Percentiles rank a stretch among this genome's conserved stretches.
phyloP scores from a whole-genome alignment of 345 rosid species.

The Gossypium rotundifolium region DNA sequence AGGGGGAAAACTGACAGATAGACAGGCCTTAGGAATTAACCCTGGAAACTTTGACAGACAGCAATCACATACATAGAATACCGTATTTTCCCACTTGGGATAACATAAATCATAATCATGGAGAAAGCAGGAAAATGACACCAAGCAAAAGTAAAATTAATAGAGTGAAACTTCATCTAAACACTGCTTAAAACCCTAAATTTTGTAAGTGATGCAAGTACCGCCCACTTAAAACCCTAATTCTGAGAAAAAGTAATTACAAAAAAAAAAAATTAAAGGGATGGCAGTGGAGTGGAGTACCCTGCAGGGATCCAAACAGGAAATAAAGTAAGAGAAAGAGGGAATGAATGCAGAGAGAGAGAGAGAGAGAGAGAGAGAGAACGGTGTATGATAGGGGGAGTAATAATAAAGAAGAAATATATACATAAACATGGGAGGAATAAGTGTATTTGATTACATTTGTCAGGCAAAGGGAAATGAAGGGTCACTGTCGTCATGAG shows the following conservation, averaged over 20 bases:
- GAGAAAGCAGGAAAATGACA: neutral
- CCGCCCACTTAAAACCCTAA: neutral
- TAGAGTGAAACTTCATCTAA: neutral
- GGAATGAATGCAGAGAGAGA: conserved; percentile 2
- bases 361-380: conserved; percentile 7
- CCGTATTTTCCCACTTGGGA: neutral
- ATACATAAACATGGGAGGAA: conserved; percentile 5
- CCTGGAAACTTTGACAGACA: neutral
- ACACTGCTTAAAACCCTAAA: conserved; percentile 3
- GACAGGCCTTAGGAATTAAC: neutral
- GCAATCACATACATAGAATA: neutral
- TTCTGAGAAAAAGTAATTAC: neutral
- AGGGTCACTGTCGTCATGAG: conserved; percentile 58
- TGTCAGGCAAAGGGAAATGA: conserved; percentile 24
- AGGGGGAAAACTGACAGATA: neutral
- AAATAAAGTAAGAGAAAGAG: neutral
- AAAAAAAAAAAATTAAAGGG: neutral
- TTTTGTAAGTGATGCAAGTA: neutral
- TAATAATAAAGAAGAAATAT: neutral
- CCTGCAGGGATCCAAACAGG: neutral
- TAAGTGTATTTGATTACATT: neutral
- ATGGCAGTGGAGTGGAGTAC: neutral
- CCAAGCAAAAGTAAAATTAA: neutral
- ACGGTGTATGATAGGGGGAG: neutral
- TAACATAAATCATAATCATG: neutral